phyloP scores from a whole-genome alignment of 148 eudicot species.

The Nyssa sinensis region DNA sequence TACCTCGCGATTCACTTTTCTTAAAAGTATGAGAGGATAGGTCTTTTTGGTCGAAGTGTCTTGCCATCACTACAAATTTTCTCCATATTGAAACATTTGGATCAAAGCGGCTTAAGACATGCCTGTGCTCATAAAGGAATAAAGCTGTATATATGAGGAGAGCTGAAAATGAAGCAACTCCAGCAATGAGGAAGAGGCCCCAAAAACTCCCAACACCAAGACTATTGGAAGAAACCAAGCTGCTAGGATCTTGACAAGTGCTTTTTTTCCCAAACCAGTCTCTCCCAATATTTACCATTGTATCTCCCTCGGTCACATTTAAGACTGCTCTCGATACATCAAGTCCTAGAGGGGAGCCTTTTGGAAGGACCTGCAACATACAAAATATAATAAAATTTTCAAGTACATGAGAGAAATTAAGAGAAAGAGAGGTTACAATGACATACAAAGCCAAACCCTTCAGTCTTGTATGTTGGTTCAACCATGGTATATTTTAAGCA shows the following conservation, averaged over 20 bases:
- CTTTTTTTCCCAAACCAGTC: slow-evolving; percentile 15
- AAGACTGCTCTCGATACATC: slow-evolving; percentile 38
- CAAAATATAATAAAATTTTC: neutral
- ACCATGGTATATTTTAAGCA: slow-evolving; percentile 22
- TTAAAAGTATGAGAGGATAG: slow-evolving; percentile 20
- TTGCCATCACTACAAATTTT: slow-evolving; percentile 5
- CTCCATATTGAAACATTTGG: slow-evolving; percentile 9
- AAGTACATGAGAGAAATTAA: no score
- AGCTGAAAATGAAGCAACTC: slow-evolving; percentile 16
- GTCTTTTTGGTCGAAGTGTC: slow-evolving; percentile 24
- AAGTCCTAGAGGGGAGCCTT: slow-evolving; percentile 29
- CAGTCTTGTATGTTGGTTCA: slow-evolving; percentile 17
- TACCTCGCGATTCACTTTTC: slow-evolving; percentile 9
- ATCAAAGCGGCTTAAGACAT: slow-evolving; percentile 5
- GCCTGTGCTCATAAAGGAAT: slow-evolving; percentile 20
- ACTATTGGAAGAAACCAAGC: slow-evolving; percentile 4
- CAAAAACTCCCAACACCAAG: slow-evolving; percentile 31
- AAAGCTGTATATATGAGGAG: slow-evolving; percentile 1
- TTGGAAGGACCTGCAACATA: slow-evolving; percentile 29
- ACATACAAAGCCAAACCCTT: slow-evolving; percentile 39
- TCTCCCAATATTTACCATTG: slow-evolving; percentile 18
- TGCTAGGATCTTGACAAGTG: slow-evolving; percentile 8
- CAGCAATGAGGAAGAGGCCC: slow-evolving; percentile 31
- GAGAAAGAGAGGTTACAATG: no score
- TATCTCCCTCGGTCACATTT: slow-evolving; percentile 27